Conservation (phyloP, 148 eudicot genomes). For the Vaccinium corymbosum region DNA sequence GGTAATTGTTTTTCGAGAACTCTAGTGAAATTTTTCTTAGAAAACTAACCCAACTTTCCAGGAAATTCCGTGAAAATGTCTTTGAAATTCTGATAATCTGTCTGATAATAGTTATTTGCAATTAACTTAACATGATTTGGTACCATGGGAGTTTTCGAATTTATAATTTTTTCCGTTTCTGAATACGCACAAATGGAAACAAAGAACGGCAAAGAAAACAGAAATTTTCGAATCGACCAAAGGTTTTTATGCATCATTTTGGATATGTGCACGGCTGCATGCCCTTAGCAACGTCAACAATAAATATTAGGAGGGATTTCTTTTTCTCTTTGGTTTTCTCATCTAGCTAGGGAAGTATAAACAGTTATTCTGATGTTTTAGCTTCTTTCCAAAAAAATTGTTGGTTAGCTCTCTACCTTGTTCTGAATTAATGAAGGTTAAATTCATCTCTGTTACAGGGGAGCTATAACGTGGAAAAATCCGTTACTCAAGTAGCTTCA, state of each 20-base stretch:
- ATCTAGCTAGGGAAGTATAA: not conserved
- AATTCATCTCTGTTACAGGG: slow-evolving; percentile 27
- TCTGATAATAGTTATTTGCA: not conserved
- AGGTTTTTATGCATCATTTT: too few species aligned
- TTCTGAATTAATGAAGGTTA: not conserved
- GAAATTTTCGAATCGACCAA: too few species aligned
- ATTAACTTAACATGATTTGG: not conserved
- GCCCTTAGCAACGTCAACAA: not conserved
- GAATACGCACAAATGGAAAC: not conserved
- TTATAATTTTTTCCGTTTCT: not conserved
- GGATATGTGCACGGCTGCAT: not conserved
- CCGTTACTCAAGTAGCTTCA: slow-evolving; percentile 35
- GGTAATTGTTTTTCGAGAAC: not conserved
- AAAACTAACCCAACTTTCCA: not conserved
- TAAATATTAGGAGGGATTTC: not conserved
- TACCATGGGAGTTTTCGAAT: not conserved
- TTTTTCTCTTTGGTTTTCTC: not conserved
- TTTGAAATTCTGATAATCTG: not conserved
- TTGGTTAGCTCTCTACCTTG: not conserved
- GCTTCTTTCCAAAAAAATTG: not conserved
- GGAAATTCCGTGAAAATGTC: not conserved
- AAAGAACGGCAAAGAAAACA: too few species aligned
- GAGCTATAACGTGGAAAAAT: slow-evolving; percentile 28
- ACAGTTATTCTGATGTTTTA: not conserved
- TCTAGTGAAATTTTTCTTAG: not conserved